phyloP scores from a whole-genome alignment of 2,329 filamentous ascomycete genomes.

The Lasiodiplodia gonubiensis region DNA sequence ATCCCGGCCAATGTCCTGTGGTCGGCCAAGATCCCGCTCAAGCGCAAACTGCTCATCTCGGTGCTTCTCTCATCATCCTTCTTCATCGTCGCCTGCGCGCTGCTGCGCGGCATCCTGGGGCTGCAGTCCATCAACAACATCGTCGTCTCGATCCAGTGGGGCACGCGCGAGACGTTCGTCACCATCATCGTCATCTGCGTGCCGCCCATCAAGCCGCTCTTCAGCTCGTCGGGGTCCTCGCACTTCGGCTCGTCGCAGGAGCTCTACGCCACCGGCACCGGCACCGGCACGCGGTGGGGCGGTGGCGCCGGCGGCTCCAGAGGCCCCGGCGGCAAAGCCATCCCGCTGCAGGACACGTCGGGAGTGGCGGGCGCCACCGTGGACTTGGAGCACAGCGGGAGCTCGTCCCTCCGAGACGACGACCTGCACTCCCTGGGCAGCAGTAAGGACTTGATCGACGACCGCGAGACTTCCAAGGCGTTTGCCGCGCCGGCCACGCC shows the following conservation, averaged over 20 bases:
- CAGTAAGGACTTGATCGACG: constrained; percentile 13
- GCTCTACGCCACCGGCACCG: not conserved
- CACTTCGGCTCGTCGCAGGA: constrained; percentile 35
- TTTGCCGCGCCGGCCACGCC: not conserved
- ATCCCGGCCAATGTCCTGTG: constrained; percentile 52
- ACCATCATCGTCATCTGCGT: constrained; percentile 53
- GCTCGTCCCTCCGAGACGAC: not conserved
- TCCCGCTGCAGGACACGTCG: not conserved
- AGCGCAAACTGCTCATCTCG: constrained; percentile 48
- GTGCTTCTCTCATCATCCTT: constrained; percentile 51
- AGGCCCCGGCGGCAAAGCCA: not conserved
- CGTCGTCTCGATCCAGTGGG: constrained; percentile 49
- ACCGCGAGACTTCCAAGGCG: not conserved
- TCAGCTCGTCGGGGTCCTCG: constrained; percentile 62
- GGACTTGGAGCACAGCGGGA: not conserved
- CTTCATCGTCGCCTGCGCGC: constrained; percentile 52
- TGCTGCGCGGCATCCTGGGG: constrained; percentile 51
- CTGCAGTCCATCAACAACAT: constrained; percentile 46
- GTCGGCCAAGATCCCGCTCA: constrained; percentile 47
- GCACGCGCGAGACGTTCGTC: constrained; percentile 54
- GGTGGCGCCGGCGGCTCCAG: not conserved
- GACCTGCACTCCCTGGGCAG: not conserved
- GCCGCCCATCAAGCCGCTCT: constrained; percentile 51
- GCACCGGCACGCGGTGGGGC: not conserved
- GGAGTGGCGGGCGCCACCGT: too few species aligned